Conservation (phyloP, 495 filamentous ascomycete genomes). For the Hapsidospora chrysogenum region DNA sequence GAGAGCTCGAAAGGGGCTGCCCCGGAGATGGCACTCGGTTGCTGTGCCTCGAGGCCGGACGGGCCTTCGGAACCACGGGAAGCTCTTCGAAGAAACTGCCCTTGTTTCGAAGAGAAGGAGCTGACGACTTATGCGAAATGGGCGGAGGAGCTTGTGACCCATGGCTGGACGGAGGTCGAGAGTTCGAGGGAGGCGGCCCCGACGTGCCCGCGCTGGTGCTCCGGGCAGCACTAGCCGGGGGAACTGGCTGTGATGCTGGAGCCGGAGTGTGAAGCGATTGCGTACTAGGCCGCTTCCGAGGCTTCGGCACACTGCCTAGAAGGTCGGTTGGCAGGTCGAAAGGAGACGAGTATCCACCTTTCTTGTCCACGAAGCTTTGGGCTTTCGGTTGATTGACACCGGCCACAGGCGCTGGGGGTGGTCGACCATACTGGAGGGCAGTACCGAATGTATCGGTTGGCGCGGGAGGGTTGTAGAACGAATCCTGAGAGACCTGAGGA, state of each 20-base stretch:
- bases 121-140: conserved; percentile 8
- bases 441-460: conserved; percentile 25
- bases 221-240: conserved; percentile 42
- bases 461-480: conserved; percentile 10
- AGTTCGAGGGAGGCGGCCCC: conserved; percentile 14
- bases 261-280: conserved; percentile 18
- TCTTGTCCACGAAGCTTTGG: conserved; percentile 78
- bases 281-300: conserved; percentile 37
- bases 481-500: too few relatives aligned
- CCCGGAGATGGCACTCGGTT: conserved; percentile 17
- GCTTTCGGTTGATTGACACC: conserved; percentile 30
- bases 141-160: conserved; percentile 11
- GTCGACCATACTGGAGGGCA: conserved; percentile 22
- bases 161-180: conserved; percentile 18
- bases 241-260: conserved; percentile 20
- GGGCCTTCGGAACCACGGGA: conserved; percentile 44
- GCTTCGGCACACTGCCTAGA: conserved; percentile 39
- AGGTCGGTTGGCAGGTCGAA: conserved; percentile 88
- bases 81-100: conserved; percentile 80
- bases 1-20: conserved; percentile 17
- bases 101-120: conserved; percentile 18
- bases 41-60: conserved; percentile 26
- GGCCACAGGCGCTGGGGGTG: conserved; percentile 15
- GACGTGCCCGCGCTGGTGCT: conserved; percentile 33
- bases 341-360: conserved; percentile 81